A percentile compares a stretch with the other conserved stretches of the same genome.
Evolutionary conservation across 192 early-diverging fungal species (phyloP).

Genomic region (Rhizophagus prolifer): DNA sequence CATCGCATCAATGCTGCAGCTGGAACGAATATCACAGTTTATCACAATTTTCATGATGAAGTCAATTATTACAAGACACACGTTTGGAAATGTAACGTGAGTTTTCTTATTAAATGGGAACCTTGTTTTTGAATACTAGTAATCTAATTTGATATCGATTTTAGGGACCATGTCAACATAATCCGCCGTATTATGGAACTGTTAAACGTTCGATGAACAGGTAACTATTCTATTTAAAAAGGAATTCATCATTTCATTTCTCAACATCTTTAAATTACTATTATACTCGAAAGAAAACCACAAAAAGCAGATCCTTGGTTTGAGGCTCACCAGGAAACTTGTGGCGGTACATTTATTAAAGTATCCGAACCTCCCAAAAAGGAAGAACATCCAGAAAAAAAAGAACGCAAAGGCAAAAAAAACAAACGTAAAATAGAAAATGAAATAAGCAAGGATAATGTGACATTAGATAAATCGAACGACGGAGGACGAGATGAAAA

Average conservation of each 20-base stretch:
- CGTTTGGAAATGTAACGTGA: slow-evolving; percentile 62
- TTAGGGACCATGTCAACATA: slow-evolving; percentile 52
- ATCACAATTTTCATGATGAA: slow-evolving; percentile 69
- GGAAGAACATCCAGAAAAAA: slow-evolving; percentile 22
- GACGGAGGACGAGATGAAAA: background rate
- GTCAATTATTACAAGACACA: slow-evolving; percentile 64
- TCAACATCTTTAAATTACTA: background rate
- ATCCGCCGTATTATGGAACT: slow-evolving; percentile 59
- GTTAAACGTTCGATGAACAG: slow-evolving; percentile 64
- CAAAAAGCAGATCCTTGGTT: slow-evolving; percentile 70
- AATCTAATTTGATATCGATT: background rate
- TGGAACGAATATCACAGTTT: slow-evolving; percentile 61
- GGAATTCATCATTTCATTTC: background rate
- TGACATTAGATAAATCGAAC: background rate
- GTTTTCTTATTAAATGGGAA: background rate
- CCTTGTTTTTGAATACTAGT: background rate
- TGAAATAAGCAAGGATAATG: background rate
- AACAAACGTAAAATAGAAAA: slow-evolving; percentile 7
- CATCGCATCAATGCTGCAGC: slow-evolving; percentile 51
- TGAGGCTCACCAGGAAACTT: slow-evolving; percentile 53
- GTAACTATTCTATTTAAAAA: slow-evolving; percentile 19
- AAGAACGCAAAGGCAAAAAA: background rate
- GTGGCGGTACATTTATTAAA: slow-evolving; percentile 67
- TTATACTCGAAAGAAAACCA: slow-evolving; percentile 44
- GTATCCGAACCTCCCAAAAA: slow-evolving; percentile 53